These are phyloP conservation scores for Globisporangium solare DNA, from an alignment of 352 stramenopile species.

Conservation along the genomic window DNA sequence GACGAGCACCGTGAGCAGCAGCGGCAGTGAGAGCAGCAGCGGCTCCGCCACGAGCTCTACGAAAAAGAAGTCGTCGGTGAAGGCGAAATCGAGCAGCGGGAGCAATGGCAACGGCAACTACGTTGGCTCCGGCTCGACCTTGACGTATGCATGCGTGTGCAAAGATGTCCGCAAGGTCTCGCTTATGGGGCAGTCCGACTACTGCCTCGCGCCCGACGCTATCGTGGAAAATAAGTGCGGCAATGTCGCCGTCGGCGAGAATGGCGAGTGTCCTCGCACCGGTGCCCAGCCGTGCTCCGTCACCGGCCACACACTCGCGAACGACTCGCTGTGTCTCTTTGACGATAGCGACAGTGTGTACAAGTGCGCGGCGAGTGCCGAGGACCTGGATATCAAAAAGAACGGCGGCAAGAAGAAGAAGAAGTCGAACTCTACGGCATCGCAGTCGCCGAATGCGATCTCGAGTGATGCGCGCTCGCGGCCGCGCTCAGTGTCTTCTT, in stretches of 20 bases:
- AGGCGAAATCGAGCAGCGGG: constrained; percentile 3
- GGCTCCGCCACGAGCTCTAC: neutral
- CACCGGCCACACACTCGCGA: constrained; percentile 52
- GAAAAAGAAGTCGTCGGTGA: neutral
- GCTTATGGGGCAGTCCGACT: constrained; percentile 69
- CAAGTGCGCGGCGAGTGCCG: constrained; percentile 65
- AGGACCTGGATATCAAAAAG: constrained; percentile 60
- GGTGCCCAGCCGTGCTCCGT: constrained; percentile 53
- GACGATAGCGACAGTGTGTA: constrained; percentile 62
- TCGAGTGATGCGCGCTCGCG: neutral
- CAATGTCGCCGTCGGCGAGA: constrained; percentile 43
- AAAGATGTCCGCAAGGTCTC: constrained; percentile 41
- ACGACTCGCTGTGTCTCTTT: constrained; percentile 54
- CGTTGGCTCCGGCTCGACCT: constrained; percentile 22
- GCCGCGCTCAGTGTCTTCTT: neutral
- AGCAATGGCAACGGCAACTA: constrained; percentile 17
- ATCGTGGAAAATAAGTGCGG: constrained; percentile 60
- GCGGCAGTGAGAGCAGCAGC: neutral
- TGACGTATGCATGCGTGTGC: constrained; percentile 45
- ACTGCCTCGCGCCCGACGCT: constrained; percentile 45
- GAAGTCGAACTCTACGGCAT: constrained; percentile 8
- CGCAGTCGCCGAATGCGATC: neutral
- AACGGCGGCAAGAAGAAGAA: constrained; percentile 45
- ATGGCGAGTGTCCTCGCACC: constrained; percentile 44
- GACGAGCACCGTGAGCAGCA: neutral